Evolutionary conservation across 1,284 basidiomycete genomes (phyloP), one percentile per base, ranked within the genome.

Genomic region (Trichosporon inkin): DNA sequence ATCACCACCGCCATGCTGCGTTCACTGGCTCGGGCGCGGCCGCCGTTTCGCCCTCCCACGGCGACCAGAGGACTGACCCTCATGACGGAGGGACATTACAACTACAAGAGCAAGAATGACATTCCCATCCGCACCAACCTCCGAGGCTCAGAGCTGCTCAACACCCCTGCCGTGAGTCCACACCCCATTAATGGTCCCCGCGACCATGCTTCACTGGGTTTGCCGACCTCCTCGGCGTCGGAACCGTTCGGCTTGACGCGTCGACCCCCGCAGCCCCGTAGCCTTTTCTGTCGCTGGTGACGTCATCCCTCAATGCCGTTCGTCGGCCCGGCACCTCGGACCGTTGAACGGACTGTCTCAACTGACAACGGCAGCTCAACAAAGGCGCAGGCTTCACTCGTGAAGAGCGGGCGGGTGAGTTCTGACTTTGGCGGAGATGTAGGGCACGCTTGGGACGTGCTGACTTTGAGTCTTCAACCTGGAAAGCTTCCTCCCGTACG

Each of bases 401-500:
- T 11, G 79, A 84, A 53, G 89, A 92, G 76, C 83, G 90, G 56
- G 58, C 66, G 16, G 28, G 28, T 32, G 28, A 32, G 28, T 32
- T 8, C 28, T 8, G 28, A 8, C 5, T 22, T 5, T 22, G 19
- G 4, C 40, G 3, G 10, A 17, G 5, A 20, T 17, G 17, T 10
- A 10, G 13, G 14, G 5, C 2, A 17, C n/a, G 40, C 10, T 10
- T 7, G 20, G n/a, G 10, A 41, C 81, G 83, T 61, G 28, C 28
- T 32, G 28, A 32, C 28, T 8, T 5, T 32, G 28, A 32, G 82
- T 82, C 3, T 89, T 93, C 62, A 87, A 87, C 5, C 81, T 93
- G 3, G 83, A 83, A n/a, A 89, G 88, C 2, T 84, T 89, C 38
- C 80, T 94, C 3, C 91, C 90, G 1, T 85, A 83, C 66, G 83